Base-by-base conservation (phyloP, 495 filamentous ascomycete genomes). In the Xylaria sp. region DNA sequence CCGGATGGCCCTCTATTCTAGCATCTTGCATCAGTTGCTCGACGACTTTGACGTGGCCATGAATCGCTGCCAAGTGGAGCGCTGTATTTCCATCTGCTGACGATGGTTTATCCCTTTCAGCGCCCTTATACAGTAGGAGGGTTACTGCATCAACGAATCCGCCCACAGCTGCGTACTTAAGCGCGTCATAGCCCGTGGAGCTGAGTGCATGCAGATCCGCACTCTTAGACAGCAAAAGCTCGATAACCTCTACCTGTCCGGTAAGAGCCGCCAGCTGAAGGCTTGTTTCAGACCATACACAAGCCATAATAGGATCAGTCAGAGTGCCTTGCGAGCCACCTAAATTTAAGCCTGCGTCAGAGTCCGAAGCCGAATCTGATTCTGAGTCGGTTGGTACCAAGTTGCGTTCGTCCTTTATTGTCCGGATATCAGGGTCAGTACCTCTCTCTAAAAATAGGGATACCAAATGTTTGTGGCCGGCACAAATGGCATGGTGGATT, bases 161-260 rank as follows among this genome's bases (percentile, higher is more conserved):
- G 46, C 46, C 46, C 46, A 50, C 46, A 50, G 46, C 46, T 21
- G 46, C 46, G 46, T 50, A 50, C 46, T 50, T 50, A 50, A 50
- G 46, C n/a, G 46, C 46, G 46, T 50, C 46, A 15, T 50, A 50
- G 9, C 46, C 46, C 9, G 46, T 50, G 17, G 46, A 50, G 17
- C 46, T 50, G 46, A 50, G 3, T 50, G 46, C 46, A 50, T 50
- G 46, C 46, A 50, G 46, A 50, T 50, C 4, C 46, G 46, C 46
- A 50, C 46, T 50, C 46, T 19, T 50, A 50, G 46, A 50, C 46
- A 50, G 46, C 46, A 50, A 50, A 50, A 50, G 46, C 46, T 50
- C 46, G 46, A 50, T 50, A 19, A 50, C 15, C 15, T 50, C 46
- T 50, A 50, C 46, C 46, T 50, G 46, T 50, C 46, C 46, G 17